phyloP scores from a whole-genome alignment of 768 basidiomycete species.

The Auricularia sp. region DNA sequence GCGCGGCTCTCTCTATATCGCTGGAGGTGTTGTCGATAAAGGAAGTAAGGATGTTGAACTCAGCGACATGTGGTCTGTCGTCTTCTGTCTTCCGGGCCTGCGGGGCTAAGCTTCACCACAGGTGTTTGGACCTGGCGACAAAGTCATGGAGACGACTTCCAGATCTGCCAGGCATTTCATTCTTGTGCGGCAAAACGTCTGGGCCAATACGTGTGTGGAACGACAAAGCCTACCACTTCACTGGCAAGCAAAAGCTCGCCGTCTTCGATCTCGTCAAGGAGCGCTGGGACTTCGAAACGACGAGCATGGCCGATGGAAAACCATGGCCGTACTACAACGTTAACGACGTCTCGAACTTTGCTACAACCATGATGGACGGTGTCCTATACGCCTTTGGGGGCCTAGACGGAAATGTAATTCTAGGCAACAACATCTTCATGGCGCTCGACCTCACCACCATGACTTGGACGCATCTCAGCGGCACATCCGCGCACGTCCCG shows the following conservation, averaged over 20 bases:
- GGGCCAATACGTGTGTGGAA: slow-evolving; percentile 16
- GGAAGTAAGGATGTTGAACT: not conserved
- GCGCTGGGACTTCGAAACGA: slow-evolving; percentile 23
- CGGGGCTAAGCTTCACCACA: slow-evolving; percentile 10
- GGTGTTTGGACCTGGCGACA: slow-evolving; percentile 13
- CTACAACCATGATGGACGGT: slow-evolving; percentile 15
- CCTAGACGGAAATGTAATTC: slow-evolving; percentile 15
- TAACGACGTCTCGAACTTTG: slow-evolving; percentile 10
- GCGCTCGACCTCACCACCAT: slow-evolving; percentile 27
- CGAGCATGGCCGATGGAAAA: slow-evolving; percentile 14
- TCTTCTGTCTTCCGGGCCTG: slow-evolving; percentile 1
- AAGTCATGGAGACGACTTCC: slow-evolving; percentile 14
- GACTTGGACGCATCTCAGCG: slow-evolving; percentile 23
- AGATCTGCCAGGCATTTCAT: slow-evolving; percentile 5
- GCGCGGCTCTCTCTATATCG: slow-evolving; percentile 9
- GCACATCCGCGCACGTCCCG: slow-evolving; percentile 11
- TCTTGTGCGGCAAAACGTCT: not conserved
- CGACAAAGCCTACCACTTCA: slow-evolving; percentile 29
- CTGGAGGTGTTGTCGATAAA: slow-evolving; percentile 11
- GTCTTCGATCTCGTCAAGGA: slow-evolving; percentile 30
- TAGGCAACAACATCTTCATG: slow-evolving; percentile 32
- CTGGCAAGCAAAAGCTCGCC: slow-evolving; percentile 21
- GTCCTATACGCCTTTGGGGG: slow-evolving; percentile 34
- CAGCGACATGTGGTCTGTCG: not conserved
- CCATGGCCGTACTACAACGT: slow-evolving; percentile 12